phyloP scores from a whole-genome alignment of 2,329 filamentous ascomycete genomes.

The Hypoxylon sp. region DNA sequence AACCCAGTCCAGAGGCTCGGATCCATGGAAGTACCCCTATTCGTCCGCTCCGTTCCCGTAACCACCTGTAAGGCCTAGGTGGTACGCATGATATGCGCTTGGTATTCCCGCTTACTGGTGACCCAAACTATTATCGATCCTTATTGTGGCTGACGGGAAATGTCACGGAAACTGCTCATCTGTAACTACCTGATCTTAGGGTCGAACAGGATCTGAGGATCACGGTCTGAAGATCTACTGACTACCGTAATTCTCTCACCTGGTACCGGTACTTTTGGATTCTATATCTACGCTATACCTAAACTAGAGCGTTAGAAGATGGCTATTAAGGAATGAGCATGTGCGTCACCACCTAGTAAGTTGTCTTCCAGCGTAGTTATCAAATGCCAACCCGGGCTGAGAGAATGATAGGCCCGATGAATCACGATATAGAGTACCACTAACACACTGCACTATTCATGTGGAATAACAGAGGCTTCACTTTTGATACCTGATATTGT shows the following conservation, averaged over 20 bases:
- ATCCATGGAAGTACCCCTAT: conserved; percentile 14
- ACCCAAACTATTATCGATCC: background rate
- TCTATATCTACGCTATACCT: background rate
- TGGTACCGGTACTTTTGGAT: background rate
- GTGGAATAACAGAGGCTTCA: background rate
- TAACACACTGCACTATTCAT: background rate
- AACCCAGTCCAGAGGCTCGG: conserved; percentile 25
- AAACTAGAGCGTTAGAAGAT: background rate
- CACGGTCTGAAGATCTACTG: background rate
- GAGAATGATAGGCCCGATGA: background rate
- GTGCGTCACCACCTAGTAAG: background rate
- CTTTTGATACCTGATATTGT: background rate
- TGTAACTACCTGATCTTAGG: background rate
- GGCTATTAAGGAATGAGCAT: background rate
- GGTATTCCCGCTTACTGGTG: conserved; percentile 3
- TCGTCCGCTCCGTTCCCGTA: conserved; percentile 2
- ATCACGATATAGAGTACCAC: background rate
- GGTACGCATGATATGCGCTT: conserved; percentile 10
- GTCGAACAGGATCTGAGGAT: background rate
- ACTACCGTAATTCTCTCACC: background rate
- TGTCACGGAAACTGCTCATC: background rate
- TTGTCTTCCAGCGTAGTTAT: background rate
- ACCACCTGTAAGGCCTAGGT: background rate
- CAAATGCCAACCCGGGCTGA: background rate
- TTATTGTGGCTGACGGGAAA: background rate